Evolutionary conservation across 106 monocot genomes (phyloP), one percentile per base, ranked within the genome.

Genomic region (Iris macrosiphon): DNA sequence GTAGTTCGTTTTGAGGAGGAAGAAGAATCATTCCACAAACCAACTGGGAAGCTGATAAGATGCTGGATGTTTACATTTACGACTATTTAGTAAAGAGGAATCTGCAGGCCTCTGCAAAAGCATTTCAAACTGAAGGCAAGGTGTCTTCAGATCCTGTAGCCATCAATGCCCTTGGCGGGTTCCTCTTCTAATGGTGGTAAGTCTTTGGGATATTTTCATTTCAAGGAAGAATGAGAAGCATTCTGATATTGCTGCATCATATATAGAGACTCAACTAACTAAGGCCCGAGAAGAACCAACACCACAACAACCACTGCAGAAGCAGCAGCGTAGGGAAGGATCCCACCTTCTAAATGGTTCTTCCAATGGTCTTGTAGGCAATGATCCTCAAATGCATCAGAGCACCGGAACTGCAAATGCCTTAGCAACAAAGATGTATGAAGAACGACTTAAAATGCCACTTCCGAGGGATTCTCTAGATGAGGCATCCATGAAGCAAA

Each of bases 181-280:
- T 92, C 52, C 81, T 91, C 29, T 81, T 91, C 39, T 84, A 91
- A 64, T 91, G 90, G 90, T 91, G 90, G 90, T 91, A 78, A 0
- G 85, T 91, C 6, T 91, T 62, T 91, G 90, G 90, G 90, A 91
- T 70, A 91, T 91, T 31, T 91, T 91, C 42, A 85, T 85, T 58
- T 84, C 90, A 20, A 81, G 90, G 62, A 91, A 86, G 3, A 87
- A 91, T 44, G 86, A 86, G 33, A 98, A 98, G 62, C 90, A 91
- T 49, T 98, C 96, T 68, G 90, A 90, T 64, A 80, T 83, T 67
- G 90, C 90, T 57, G 86, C 90, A 57, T 77, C 83, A 22, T 98
- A 86, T 59, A 80, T 91, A 21, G 83, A 90, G 67, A 67, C 48
- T 58, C 67, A 67, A 18, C 27, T 49, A 26, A 49, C 49, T 55